These are phyloP conservation scores for Corynespora cassiicola DNA, from an alignment of 2,329 filamentous ascomycete genomes.

Conservation along the genomic window DNA sequence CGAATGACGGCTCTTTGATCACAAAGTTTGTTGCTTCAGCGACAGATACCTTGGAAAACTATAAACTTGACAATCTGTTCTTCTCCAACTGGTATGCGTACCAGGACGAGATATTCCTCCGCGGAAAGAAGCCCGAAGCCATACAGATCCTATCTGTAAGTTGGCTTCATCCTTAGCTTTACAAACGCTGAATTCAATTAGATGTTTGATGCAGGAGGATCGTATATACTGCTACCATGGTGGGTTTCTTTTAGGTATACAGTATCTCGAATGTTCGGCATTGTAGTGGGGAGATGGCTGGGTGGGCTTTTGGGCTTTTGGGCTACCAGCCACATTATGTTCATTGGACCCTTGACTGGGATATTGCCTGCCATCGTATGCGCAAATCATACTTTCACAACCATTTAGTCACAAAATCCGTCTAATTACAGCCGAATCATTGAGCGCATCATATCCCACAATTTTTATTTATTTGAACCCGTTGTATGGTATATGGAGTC, in stretches of 20 bases:
- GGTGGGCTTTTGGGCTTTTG: constrained; percentile 44
- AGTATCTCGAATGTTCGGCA: constrained; percentile 31
- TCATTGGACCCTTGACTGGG: constrained; percentile 49
- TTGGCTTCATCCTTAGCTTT: constrained; percentile 3
- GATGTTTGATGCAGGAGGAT: constrained; percentile 51
- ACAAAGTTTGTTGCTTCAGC: constrained; percentile 27
- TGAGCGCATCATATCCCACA: too few species aligned
- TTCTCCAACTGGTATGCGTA: constrained; percentile 50
- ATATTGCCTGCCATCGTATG: constrained; percentile 45
- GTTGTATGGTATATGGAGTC: too few species aligned
- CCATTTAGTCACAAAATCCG: too few species aligned
- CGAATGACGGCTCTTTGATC: constrained; percentile 6
- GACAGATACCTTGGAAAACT: constrained; percentile 29
- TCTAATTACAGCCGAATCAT: too few species aligned
- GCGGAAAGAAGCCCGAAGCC: constrained; percentile 31
- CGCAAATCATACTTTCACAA: too few species aligned
- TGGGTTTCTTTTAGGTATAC: constrained; percentile 46
- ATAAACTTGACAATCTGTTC: constrained; percentile 41
- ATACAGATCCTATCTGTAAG: constrained; percentile 43
- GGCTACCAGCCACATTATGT: constrained; percentile 48
- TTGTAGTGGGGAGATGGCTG: constrained; percentile 48
- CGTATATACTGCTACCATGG: constrained; percentile 44
- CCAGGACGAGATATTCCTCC: constrained; percentile 34
- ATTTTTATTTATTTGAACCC: too few species aligned
- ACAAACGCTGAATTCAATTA: constrained; percentile 11